Evolutionary conservation across 176 grass and related monocot species (phyloP), one percentile per base, ranked within the genome.

Genomic region (Aechmea fasciata): DNA sequence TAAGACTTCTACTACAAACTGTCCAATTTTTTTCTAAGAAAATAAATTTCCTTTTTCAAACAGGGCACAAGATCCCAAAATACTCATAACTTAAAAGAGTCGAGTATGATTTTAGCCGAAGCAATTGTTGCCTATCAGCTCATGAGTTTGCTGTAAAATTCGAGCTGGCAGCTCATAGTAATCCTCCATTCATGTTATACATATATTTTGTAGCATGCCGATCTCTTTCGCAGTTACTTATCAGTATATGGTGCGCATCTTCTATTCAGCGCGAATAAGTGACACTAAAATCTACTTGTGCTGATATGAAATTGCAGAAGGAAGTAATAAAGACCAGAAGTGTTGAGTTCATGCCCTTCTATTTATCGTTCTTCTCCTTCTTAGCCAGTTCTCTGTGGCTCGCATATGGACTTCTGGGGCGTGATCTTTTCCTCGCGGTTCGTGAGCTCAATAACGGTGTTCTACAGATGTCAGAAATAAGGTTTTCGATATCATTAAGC

Each of bases 291-390:
- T 18, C 9, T 33, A 57, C 15, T 82, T 10, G 18, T 19, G 24
- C 52, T 64, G 50, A 65, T 48, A 4, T 13, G 26, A 2, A 61
- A 71, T 77, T 71, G 61, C 77, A 91, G 88, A 91, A 78, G 80
- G 83, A 77, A 82, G 90, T 94, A 23, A 77, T 90, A 29, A 82
- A 29, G 86, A 90, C 86, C 11, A 94, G 84, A 61, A 94, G 90
- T 51, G 86, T 90, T 69, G 83, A 90, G 69, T 94, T 86, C 83
- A 94, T 94, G 90, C 90, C 90, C 62, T 90, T 90, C 83, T 80
- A 90, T 57, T 23, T 94, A 64, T 94, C 90, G 11, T 74, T 94
- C 52, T 94, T 89, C 75, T 84, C 81, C 72, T 84, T 94, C 64
- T 66, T 84, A 47, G 77, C 86, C 13, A 82, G 86, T 76, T 67